Evolutionary conservation across 1,284 basidiomycete species (phyloP).

Genomic region (Flammula alnicola): DNA sequence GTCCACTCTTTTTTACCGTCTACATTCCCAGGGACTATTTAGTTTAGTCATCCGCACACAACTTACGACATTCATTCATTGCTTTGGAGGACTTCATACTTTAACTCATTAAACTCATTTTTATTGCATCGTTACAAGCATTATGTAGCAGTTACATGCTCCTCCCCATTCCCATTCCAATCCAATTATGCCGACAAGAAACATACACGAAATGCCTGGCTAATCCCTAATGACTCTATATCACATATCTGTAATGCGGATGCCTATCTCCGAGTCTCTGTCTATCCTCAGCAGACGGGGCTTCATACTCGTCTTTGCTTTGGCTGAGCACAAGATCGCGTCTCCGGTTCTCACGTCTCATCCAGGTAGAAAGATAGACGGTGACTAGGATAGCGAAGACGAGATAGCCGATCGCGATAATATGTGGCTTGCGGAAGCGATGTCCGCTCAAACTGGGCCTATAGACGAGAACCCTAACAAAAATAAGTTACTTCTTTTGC

Average conservation of each 20-base stretch:
- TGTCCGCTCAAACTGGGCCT: conserved; percentile 50
- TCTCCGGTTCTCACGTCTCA: conserved; percentile 55
- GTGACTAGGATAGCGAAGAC: conserved; percentile 53
- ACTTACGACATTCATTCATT: background rate
- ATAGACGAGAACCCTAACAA: conserved; percentile 54
- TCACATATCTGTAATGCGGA: conserved; percentile 37
- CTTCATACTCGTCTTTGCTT: conserved; percentile 23
- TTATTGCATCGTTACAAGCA: conserved; percentile 2
- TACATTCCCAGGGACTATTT: background rate
- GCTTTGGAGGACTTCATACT: background rate
- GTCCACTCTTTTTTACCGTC: background rate
- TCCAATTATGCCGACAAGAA: too few species aligned
- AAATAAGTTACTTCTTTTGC: background rate
- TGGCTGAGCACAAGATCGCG: conserved; percentile 37
- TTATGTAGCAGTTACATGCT: background rate
- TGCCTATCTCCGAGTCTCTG: conserved; percentile 36
- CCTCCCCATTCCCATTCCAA: too few species aligned
- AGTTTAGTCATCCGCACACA: background rate
- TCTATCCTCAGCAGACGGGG: conserved; percentile 24
- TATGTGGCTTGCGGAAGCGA: conserved; percentile 61
- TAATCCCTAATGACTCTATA: conserved; percentile 24
- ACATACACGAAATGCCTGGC: too few species aligned
- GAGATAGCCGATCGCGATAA: conserved; percentile 64
- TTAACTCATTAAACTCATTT: conserved; percentile 5
- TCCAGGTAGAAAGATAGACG: conserved; percentile 51